Conservation (phyloP, 2,329 filamentous ascomycete genomes). For the Venturiaceae sp. region DNA sequence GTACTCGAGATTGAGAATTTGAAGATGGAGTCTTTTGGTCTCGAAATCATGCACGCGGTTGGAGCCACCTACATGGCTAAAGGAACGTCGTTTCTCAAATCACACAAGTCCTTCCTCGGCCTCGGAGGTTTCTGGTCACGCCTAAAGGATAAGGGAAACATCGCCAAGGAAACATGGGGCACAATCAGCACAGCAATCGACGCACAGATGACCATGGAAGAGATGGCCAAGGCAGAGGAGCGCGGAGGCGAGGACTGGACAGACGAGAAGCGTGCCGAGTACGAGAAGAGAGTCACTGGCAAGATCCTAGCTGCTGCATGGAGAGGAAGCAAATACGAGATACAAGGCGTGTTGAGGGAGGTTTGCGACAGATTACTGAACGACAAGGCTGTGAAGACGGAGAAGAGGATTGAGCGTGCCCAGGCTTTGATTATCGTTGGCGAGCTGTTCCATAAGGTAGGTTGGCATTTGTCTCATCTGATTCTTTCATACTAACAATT, state of each 20-base stretch:
- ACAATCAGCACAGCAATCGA: slow-evolving; percentile 95
- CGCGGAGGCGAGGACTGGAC: slow-evolving; percentile 96
- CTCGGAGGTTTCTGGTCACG: slow-evolving; percentile 91
- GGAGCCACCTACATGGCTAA: slow-evolving; percentile 86
- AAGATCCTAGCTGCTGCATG: slow-evolving; percentile 97
- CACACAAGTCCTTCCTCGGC: slow-evolving; percentile 93
- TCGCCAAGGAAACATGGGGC: slow-evolving; percentile 98
- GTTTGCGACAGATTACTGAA: slow-evolving; percentile 86
- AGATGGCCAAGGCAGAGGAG: slow-evolving; percentile 95
- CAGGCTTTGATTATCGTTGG: slow-evolving; percentile 83
- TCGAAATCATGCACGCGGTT: slow-evolving; percentile 93
- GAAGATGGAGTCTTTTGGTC: slow-evolving; percentile 97
- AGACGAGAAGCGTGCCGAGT: slow-evolving; percentile 91
- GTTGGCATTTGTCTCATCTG: no score
- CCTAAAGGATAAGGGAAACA: slow-evolving; percentile 89
- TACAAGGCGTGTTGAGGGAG: slow-evolving; percentile 88
- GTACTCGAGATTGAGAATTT: slow-evolving; percentile 91
- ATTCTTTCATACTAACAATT: no score
- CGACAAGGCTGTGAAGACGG: slow-evolving; percentile 65
- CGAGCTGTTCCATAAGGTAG: slow-evolving; percentile 79
- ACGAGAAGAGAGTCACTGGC: slow-evolving; percentile 89
- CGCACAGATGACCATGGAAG: slow-evolving; percentile 96
- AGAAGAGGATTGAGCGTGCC: slow-evolving; percentile 84
- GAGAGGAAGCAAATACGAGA: slow-evolving; percentile 95
- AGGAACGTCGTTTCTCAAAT: slow-evolving; percentile 78